Conservation (phyloP, 306 rosid genomes). For the Glycine latifolia region DNA sequence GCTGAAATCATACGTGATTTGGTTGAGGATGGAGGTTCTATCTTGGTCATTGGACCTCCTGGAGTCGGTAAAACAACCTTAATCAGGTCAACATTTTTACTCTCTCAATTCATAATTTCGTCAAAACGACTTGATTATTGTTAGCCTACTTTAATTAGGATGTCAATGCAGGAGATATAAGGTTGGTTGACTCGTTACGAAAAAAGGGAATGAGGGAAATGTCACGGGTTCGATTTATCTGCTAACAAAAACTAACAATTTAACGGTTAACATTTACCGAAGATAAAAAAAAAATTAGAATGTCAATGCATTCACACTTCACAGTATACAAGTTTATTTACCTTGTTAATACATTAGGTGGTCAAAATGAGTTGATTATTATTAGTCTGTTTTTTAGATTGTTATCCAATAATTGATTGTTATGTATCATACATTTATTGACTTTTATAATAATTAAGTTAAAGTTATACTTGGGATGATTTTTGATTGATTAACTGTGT, state of each 20-base stretch:
- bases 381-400: background rate
- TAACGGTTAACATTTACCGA: too few species aligned
- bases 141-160: background rate
- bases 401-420: background rate
- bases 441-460: background rate
- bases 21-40: slow-evolving; percentile 79
- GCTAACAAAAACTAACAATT: too few species aligned
- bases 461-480: background rate
- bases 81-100: slow-evolving; percentile 68
- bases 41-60: slow-evolving; percentile 98
- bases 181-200: too few species aligned
- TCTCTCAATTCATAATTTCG: background rate
- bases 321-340: background rate
- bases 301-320: background rate
- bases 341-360: background rate
- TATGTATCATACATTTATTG: background rate
- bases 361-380: background rate
- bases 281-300: too few species aligned
- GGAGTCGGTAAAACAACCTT: slow-evolving; percentile 99
- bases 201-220: too few species aligned
- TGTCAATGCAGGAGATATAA: too few species aligned
- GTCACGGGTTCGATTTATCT: too few species aligned
- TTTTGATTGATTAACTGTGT: background rate
- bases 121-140: too few species aligned
- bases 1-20: slow-evolving; percentile 90